These are phyloP conservation scores for Hyaloscypha bicolor DNA, from an alignment of 495 filamentous ascomycete species.

Conservation along the genomic window DNA sequence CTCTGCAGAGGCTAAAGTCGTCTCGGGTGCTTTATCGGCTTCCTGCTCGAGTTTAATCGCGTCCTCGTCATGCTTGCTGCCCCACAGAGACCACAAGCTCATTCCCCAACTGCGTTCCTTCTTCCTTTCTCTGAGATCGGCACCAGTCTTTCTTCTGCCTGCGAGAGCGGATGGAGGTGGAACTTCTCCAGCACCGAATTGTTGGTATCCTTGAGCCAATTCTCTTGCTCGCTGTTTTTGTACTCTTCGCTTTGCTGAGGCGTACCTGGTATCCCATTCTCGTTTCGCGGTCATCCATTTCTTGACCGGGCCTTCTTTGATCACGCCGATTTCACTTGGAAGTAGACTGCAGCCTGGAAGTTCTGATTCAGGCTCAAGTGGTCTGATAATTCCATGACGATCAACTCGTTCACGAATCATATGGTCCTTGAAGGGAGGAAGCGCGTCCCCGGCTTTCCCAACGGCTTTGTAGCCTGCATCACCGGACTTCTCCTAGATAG, in stretches of 20 bases:
- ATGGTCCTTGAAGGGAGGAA: conserved; percentile 75
- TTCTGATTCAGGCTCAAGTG: conserved; percentile 60
- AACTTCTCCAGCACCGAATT: conserved; percentile 67
- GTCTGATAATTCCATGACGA: conserved; percentile 69
- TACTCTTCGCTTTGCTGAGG: conserved; percentile 63
- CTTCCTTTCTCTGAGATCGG: conserved; percentile 50
- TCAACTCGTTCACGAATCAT: conserved; percentile 91
- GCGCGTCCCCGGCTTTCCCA: conserved; percentile 78
- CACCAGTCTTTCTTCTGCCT: conserved; percentile 57
- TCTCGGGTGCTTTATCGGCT: conserved; percentile 36
- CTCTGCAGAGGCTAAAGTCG: conserved; percentile 26
- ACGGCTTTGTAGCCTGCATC: conserved; percentile 43
- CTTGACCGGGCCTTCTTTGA: conserved; percentile 76
- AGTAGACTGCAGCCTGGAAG: conserved; percentile 65
- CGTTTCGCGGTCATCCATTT: conserved; percentile 79
- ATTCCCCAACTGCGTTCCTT: conserved; percentile 72
- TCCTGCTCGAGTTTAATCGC: conserved; percentile 58
- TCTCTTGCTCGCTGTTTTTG: conserved; percentile 72
- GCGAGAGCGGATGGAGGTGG: conserved; percentile 85
- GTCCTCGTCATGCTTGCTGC: conserved; percentile 81
- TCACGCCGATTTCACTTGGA: conserved; percentile 66
- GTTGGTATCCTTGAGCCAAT: conserved; percentile 66
- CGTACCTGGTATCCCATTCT: conserved; percentile 72
- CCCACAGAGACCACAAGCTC: conserved; percentile 82
- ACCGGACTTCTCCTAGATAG: conserved; percentile 16